Evolutionary conservation across 352 stramenopile species (phyloP).

Genomic region (Phytopythium chamaehyphon): DNA sequence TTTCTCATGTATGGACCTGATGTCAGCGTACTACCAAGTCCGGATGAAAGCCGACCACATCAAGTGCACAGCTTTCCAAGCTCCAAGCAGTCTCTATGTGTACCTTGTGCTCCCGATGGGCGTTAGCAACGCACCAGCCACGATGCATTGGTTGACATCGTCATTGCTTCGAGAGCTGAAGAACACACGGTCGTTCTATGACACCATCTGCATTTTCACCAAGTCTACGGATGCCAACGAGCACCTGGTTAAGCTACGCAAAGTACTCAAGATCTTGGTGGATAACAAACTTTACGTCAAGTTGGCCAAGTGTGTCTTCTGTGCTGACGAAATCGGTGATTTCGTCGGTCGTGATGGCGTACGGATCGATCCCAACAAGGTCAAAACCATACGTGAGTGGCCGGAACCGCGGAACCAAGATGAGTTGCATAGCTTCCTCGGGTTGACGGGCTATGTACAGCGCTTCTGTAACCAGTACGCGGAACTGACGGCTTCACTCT

Average conservation of each 20-base stretch:
- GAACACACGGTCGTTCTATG: background rate
- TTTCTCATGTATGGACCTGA: slow-evolving; percentile 19
- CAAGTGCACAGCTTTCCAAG: slow-evolving; percentile 15
- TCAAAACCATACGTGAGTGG: too few relatives aligned
- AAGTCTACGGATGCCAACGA: slow-evolving; percentile 1
- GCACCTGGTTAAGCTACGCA: slow-evolving; percentile 1
- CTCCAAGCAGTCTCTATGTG: slow-evolving; percentile 16
- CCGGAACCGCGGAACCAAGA: too few relatives aligned
- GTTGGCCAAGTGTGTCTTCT: slow-evolving; percentile 21
- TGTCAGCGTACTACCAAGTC: slow-evolving; percentile 22
- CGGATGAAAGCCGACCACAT: slow-evolving; percentile 16
- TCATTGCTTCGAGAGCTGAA: slow-evolving; percentile 4
- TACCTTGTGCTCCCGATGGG: slow-evolving; percentile 18
- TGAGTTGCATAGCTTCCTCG: too few relatives aligned
- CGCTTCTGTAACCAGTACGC: too few relatives aligned
- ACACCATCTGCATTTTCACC: slow-evolving; percentile 10
- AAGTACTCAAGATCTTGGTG: background rate
- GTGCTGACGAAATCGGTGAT: slow-evolving; percentile 20
- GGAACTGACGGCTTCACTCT: too few relatives aligned
- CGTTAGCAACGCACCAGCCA: slow-evolving; percentile 9
- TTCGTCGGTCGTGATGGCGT: slow-evolving; percentile 17
- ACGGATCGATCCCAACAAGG: slow-evolving; percentile 16
- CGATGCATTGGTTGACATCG: slow-evolving; percentile 8
- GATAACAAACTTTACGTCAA: slow-evolving; percentile 24
- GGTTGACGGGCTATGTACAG: too few relatives aligned